Evolutionary conservation across 208 protist species (phyloP).

Genomic region (Sergeia podlipaevii): DNA sequence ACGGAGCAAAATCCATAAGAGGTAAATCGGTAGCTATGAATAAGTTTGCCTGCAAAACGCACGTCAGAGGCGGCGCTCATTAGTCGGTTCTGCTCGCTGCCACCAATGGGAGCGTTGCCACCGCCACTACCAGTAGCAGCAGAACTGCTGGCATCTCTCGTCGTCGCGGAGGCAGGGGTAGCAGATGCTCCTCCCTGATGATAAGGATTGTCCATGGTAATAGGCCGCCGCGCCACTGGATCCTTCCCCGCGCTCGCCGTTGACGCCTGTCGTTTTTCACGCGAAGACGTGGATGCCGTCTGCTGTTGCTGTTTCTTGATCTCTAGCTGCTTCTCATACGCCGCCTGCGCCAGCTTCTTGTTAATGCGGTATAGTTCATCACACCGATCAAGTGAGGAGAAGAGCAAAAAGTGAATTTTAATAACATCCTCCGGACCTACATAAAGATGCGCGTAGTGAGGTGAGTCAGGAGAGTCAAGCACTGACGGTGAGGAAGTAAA

Average conservation of each 20-base stretch:
- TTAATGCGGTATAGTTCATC: slow-evolving; percentile 38
- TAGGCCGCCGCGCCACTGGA: not conserved
- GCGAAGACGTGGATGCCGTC: not conserved
- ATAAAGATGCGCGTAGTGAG: slow-evolving; percentile 64
- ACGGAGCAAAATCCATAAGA: slow-evolving; percentile 78
- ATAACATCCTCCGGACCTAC: slow-evolving; percentile 71
- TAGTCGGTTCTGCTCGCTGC: not conserved
- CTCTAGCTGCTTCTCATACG: not conserved
- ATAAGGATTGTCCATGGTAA: not conserved
- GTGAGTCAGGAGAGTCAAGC: slow-evolving; percentile 35
- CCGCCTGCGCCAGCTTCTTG: not conserved
- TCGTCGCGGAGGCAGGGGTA: not conserved
- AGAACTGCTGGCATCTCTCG: not conserved
- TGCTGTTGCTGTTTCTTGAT: not conserved
- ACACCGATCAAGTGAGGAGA: slow-evolving; percentile 71
- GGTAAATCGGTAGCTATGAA: slow-evolving; percentile 52
- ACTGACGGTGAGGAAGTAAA: slow-evolving; percentile 58
- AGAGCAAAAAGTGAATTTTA: slow-evolving; percentile 73
- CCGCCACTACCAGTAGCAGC: not conserved
- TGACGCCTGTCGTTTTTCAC: no score
- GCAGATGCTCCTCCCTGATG: not conserved
- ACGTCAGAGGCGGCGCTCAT: slow-evolving; percentile 48
- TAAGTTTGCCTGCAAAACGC: slow-evolving; percentile 68
- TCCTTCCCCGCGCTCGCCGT: slow-evolving; percentile 2
- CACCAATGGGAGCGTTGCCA: not conserved